These are phyloP conservation scores for Marsdenia floribunda DNA, from an alignment of 257 asterid species.

Conservation along the genomic window DNA sequence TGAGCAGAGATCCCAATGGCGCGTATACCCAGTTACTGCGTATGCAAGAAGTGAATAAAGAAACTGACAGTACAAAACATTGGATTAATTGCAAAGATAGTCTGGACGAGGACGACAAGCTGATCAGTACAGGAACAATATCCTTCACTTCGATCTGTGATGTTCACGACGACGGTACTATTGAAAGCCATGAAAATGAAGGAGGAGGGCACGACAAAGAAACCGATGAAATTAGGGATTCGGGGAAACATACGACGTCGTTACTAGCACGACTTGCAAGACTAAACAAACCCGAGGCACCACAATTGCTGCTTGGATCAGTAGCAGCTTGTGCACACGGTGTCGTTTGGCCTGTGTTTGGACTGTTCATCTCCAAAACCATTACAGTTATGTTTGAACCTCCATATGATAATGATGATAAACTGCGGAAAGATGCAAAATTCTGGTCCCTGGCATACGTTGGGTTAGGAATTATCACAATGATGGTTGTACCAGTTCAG, in stretches of 20 bases:
- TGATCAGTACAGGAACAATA: conserved; percentile 27
- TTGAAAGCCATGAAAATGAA: conserved; percentile 19
- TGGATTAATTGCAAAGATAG: conserved; percentile 10
- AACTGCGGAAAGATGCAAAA: conserved; percentile 42
- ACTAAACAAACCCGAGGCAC: conserved; percentile 61
- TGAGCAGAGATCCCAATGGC: conserved; percentile 60
- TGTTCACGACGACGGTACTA: conserved; percentile 31
- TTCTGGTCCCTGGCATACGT: conserved; percentile 61
- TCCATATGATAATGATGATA: conserved; percentile 14
- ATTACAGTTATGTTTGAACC: conserved; percentile 63
- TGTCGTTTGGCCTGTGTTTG: conserved; percentile 56
- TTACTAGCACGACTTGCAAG: conserved; percentile 44
- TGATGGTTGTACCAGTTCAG: conserved; percentile 49
- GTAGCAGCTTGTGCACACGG: conserved; percentile 56
- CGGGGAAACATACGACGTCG: conserved; percentile 31
- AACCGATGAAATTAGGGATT: conserved; percentile 12
- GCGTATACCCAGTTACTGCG: conserved; percentile 64
- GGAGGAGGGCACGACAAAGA: conserved; percentile 16
- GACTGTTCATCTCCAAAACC: conserved; percentile 57
- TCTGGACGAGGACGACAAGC: conserved; percentile 29
- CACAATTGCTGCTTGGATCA: conserved; percentile 54
- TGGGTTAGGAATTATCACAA: conserved; percentile 30
- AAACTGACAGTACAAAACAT: conserved; percentile 18
- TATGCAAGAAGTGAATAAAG: conserved; percentile 54
- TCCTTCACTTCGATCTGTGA: conserved; percentile 36